A percentile compares a stretch with the other conserved stretches of the same genome.
Evolutionary conservation across 169 alveolate genomes (phyloP).

Genomic region (Plasmodium adleri): DNA sequence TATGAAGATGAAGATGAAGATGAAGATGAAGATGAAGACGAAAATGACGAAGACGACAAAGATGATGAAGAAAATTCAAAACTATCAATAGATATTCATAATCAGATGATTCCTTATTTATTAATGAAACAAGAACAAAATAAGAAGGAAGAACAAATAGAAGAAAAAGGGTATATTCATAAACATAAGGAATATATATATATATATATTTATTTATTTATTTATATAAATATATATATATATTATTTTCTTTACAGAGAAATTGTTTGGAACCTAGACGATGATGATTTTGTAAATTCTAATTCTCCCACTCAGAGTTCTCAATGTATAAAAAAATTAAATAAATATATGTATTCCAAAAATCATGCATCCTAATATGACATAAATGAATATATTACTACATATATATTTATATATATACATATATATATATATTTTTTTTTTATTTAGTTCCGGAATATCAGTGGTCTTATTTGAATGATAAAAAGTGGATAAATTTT

Average conservation of each 20-base stretch:
- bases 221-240: background rate
- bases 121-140: slow-evolving; percentile 36
- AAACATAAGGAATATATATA: slow-evolving; percentile 9
- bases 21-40: slow-evolving; percentile 25
- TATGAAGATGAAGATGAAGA: too few relatives aligned
- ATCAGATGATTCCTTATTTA: slow-evolving; percentile 61
- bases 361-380: background rate
- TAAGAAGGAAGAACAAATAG: slow-evolving; percentile 20
- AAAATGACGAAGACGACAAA: slow-evolving; percentile 5
- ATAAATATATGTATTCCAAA: background rate
- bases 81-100: slow-evolving; percentile 54
- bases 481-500: slow-evolving; percentile 69
- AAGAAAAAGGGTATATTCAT: slow-evolving; percentile 13
- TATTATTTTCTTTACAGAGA: slow-evolving; percentile 19
- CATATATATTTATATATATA: background rate
- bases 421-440: background rate
- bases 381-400: background rate
- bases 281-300: slow-evolving; percentile 63
- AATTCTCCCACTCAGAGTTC: slow-evolving; percentile 57
- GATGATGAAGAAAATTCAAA: slow-evolving; percentile 16
- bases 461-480: slow-evolving; percentile 76
- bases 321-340: slow-evolving; percentile 34
- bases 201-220: background rate
- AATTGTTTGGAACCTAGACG: slow-evolving; percentile 73
- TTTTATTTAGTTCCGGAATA: slow-evolving; percentile 51